Conservation (phyloP, 345 rosid genomes). For the Gossypium bickii region DNA sequence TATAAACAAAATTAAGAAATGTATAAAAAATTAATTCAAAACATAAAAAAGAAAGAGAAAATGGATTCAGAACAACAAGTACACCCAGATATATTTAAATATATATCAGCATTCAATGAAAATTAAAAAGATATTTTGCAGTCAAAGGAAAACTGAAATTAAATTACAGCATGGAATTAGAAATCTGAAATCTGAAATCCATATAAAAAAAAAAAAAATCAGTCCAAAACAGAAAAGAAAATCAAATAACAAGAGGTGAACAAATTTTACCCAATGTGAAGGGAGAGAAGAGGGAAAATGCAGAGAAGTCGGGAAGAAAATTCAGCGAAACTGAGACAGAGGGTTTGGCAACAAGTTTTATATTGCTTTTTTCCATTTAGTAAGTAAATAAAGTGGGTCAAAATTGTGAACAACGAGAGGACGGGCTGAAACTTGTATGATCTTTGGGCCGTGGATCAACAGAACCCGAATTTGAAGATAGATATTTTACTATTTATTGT, state of each 20-base stretch:
- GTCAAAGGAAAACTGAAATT: neutral
- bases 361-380: neutral
- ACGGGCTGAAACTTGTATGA: no score
- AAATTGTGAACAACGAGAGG: no score
- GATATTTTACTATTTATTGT: no score
- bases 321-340: neutral
- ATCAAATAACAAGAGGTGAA: neutral
- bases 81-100: neutral
- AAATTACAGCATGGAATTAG: neutral
- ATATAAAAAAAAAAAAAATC: neutral
- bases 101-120: neutral
- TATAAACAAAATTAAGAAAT: neutral
- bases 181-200: neutral
- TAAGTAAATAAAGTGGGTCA: no score
- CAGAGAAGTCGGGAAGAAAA: constrained; percentile 2
- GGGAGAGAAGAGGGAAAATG: neutral
- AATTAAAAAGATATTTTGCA: neutral
- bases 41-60: neutral
- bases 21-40: neutral
- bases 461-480: no score
- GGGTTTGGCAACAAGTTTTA: neutral
- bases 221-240: no score
- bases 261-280: neutral
- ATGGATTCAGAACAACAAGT: neutral
- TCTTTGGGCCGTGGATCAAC: no score